phyloP scores from a whole-genome alignment of 1,139 yeast genomes.

The Lodderomyces parapsilosis region DNA sequence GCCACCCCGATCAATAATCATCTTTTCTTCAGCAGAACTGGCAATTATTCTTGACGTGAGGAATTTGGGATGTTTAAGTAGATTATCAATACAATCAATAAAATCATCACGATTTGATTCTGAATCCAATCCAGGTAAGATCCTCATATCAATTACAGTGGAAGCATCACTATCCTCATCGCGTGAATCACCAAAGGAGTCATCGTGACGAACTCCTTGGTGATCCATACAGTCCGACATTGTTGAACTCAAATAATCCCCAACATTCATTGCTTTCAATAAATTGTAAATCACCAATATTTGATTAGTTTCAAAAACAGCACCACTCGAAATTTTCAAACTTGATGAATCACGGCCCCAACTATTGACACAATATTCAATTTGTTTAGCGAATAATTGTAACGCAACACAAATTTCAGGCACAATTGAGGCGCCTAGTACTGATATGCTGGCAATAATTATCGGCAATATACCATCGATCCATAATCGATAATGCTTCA shows the following conservation, averaged over 20 bases:
- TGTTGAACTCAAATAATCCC: conserved; percentile 32
- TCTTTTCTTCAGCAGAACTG: conserved; percentile 63
- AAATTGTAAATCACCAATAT: conserved; percentile 65
- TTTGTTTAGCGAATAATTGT: conserved; percentile 64
- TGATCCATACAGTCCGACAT: conserved; percentile 6
- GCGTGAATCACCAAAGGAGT: not conserved
- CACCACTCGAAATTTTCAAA: conserved; percentile 60
- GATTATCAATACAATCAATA: conserved; percentile 58
- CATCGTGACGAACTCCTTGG: too few species aligned
- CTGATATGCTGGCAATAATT: conserved; percentile 56
- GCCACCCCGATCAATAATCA: conserved; percentile 46
- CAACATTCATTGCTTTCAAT: conserved; percentile 48
- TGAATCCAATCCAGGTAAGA: conserved; percentile 64
- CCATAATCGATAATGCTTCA: conserved; percentile 75
- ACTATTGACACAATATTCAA: conserved; percentile 57
- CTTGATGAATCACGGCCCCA: conserved; percentile 66
- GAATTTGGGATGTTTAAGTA: conserved; percentile 84
- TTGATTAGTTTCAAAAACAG: conserved; percentile 77
- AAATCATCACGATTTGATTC: conserved; percentile 57
- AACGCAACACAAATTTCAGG: conserved; percentile 69
- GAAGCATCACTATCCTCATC: conserved; percentile 12
- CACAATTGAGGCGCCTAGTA: conserved; percentile 60
- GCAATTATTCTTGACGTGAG: conserved; percentile 68
- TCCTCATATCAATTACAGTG: conserved; percentile 24
- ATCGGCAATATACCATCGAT: conserved; percentile 76